phyloP scores from a whole-genome alignment of 2,329 filamentous ascomycete species.

The Lasiodiplodia hormozganensis region DNA sequence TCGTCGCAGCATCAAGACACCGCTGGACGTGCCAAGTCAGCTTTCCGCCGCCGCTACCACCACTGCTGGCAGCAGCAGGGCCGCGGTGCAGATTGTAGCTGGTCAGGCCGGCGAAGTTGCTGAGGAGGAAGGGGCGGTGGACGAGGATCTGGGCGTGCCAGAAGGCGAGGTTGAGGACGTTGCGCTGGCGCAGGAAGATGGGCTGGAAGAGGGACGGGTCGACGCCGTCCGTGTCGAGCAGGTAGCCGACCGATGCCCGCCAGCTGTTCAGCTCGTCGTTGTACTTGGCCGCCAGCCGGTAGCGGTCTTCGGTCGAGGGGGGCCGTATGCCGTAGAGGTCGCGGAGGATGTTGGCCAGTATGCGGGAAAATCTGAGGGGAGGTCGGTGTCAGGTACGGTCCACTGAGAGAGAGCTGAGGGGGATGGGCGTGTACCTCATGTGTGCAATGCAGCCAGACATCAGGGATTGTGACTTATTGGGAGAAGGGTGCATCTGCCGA shows the following conservation, averaged over 20 bases:
- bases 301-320: slow-evolving; percentile 40
- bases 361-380: slow-evolving; percentile 48
- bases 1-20: slow-evolving; percentile 57
- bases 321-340: slow-evolving; percentile 53
- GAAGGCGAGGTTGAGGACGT: slow-evolving; percentile 61
- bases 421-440: slow-evolving; percentile 40
- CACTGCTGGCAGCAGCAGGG: not conserved
- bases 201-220: slow-evolving; percentile 55
- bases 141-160: slow-evolving; percentile 64
- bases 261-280: slow-evolving; percentile 53
- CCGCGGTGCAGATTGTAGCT: slow-evolving; percentile 35
- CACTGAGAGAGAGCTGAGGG: too few species aligned
- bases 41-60: slow-evolving; percentile 34
- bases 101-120: slow-evolving; percentile 48
- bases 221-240: slow-evolving; percentile 53
- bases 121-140: slow-evolving; percentile 61
- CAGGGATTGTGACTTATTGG: slow-evolving; percentile 43
- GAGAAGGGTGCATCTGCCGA: slow-evolving; percentile 39
- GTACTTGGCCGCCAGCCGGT: slow-evolving; percentile 51
- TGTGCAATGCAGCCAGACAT: slow-evolving; percentile 57
- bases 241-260: slow-evolving; percentile 54
- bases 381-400: rapidly evolving
- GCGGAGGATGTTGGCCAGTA: slow-evolving; percentile 53
- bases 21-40: slow-evolving; percentile 47
- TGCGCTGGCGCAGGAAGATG: slow-evolving; percentile 61